Conservation (phyloP, 176 grass and related monocot genomes). For the Rhipidocladum racemiflorum region DNA sequence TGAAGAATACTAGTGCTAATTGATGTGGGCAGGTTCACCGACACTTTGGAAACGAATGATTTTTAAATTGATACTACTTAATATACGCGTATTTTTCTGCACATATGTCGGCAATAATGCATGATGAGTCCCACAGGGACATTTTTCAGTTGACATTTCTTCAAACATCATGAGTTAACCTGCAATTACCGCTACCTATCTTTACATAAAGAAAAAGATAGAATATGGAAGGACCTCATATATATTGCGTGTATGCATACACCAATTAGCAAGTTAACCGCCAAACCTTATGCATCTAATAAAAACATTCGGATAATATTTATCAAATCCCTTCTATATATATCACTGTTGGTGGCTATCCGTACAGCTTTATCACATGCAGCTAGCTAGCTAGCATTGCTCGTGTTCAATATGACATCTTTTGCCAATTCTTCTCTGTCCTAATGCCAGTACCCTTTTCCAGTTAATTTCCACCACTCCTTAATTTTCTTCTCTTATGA, state of each 20-base stretch:
- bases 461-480: neutral
- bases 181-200: too few species aligned
- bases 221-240: neutral
- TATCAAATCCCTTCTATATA: too few species aligned
- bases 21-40: neutral
- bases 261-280: neutral
- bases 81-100: neutral
- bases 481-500: neutral
- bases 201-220: neutral
- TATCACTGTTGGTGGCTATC: neutral
- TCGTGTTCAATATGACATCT: neutral
- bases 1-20: neutral
- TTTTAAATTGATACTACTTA: neutral
- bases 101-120: neutral
- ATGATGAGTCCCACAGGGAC: neutral
- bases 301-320: too few species aligned
- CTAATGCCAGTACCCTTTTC: neutral
- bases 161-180: neutral
- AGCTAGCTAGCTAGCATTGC: neutral
- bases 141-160: neutral
- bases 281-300: neutral
- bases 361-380: conserved; percentile 18
- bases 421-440: neutral
- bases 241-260: neutral
- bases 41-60: neutral